Base-by-base conservation (phyloP, 2,329 filamentous ascomycete species). In the Fusarium mexicanum region DNA sequence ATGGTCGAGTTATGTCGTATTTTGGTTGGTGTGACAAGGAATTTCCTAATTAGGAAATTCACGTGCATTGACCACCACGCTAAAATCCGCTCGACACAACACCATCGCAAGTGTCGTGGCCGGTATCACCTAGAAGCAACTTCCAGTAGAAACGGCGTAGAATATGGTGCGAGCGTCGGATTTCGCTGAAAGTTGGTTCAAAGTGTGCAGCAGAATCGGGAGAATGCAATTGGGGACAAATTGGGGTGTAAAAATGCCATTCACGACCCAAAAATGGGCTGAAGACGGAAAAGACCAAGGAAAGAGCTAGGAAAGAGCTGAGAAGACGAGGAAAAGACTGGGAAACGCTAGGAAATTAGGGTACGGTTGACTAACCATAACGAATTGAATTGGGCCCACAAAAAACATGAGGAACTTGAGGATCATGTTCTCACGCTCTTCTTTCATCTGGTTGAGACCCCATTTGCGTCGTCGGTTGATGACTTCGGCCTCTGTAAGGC, bases 361-460 rank as follows among this genome's bases (percentile, higher is more conserved):
- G 20, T 29, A 29, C 20, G 35, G 24, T 38, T 54, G 10, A 83
- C 90, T 81, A 83, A 92, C 92, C 94, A 97, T 97, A 81, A 97
- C 94, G 84, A 96, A 96, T 83, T 97, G 94, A 76, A 97, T 96
- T 31, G 95, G 95, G 76, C 95, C 95, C 64, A 96, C 87, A 83
- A 97, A 97, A 86, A 93, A 96, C 78, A 89, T 87, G 79, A 91
- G 84, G 84, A 97, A 97, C 87, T 97, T 96, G 79, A 96, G 88
- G 70, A 95, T 84, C 67, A 95, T 80, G 80, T 95, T 97, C 84
- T 95, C 92, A 85, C 94, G 95, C 86, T 96, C 93, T 85, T 97
- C 94, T 85, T 93, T 95, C 93, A 97, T 94, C 83, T 94, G 91
- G 83, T 98, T 97, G 80, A 93, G 87, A 82, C 94, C 94, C 82